A percentile compares a stretch with the other conserved stretches of the same genome.
Conservation (phyloP, 2,329 filamentous ascomycete genomes). For the Phyllosticta capitalensis region DNA sequence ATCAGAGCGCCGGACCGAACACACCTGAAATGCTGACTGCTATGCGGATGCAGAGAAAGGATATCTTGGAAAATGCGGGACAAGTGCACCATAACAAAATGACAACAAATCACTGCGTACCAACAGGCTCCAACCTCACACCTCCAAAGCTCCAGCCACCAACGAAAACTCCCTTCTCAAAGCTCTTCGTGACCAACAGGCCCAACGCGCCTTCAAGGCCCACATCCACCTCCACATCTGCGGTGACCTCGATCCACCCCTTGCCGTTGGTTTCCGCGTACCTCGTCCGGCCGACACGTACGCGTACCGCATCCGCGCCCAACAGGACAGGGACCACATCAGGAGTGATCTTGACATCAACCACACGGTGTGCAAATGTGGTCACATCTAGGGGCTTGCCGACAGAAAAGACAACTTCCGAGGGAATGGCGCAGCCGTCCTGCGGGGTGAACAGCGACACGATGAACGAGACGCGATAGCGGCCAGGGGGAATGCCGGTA, state of each 20-base stretch:
- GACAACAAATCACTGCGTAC: conserved; percentile 9
- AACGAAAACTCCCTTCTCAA: conserved; percentile 20
- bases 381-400: conserved; percentile 26
- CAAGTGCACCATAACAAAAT: not conserved
- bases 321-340: conserved; percentile 29
- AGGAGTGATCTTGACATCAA: conserved; percentile 30
- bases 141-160: conserved; percentile 32
- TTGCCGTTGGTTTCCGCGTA: conserved; percentile 23
- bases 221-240: conserved; percentile 27
- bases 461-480: conserved; percentile 28
- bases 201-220: conserved; percentile 29
- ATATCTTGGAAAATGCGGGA: not conserved
- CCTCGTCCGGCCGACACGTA: conserved; percentile 22
- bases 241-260: conserved; percentile 29
- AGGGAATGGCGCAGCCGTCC: conserved; percentile 15
- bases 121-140: conserved; percentile 27
- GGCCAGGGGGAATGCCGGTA: conserved; percentile 28
- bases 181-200: conserved; percentile 28
- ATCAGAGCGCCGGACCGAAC: not conserved
- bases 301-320: conserved; percentile 28
- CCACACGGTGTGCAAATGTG: conserved; percentile 24
- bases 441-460: conserved; percentile 16
- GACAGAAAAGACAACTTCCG: conserved; percentile 27
- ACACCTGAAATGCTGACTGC: not conserved
- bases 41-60: not conserved